Conservation (phyloP, 2,329 filamentous ascomycete species). For the Pseudocercospora fuligena region DNA sequence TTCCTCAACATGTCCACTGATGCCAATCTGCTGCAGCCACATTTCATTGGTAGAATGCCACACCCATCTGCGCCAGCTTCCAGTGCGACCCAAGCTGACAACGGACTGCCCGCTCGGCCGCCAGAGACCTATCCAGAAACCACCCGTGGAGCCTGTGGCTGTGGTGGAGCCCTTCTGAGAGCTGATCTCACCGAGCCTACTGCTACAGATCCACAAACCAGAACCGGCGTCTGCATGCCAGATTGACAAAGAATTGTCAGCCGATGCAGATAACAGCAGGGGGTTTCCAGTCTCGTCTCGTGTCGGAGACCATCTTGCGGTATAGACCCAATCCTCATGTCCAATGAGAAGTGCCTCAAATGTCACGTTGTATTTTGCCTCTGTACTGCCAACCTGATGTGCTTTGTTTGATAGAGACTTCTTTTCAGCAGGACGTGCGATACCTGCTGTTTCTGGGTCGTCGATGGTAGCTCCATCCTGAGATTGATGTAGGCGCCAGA, state of each 20-base stretch:
- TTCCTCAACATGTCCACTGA: conserved; percentile 82
- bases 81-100: conserved; percentile 84
- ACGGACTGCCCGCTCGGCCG: conserved; percentile 75
- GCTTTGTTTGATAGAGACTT: conserved; percentile 85
- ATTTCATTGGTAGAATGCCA: conserved; percentile 64
- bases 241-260: conserved; percentile 91
- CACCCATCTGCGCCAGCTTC: conserved; percentile 89
- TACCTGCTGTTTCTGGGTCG: conserved; percentile 12
- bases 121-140: conserved; percentile 97
- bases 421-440: conserved; percentile 16
- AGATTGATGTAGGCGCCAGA: conserved; percentile 84
- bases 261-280: conserved; percentile 80
- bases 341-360: conserved; percentile 94
- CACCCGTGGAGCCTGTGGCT: conserved; percentile 91
- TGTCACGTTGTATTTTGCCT: conserved; percentile 74
- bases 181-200: conserved; percentile 89
- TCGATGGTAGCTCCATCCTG: conserved; percentile 39
- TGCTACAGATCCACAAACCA: conserved; percentile 87
- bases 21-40: conserved; percentile 77
- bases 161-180: conserved; percentile 94
- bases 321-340: conserved; percentile 99
- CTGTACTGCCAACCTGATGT: conserved; percentile 69
- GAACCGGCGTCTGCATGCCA: conserved; percentile 86
- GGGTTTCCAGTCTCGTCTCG: conserved; percentile 44
- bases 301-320: conserved; percentile 71